Base-by-base conservation (phyloP, 148 eudicot genomes). In the Camellia granthamiana region DNA sequence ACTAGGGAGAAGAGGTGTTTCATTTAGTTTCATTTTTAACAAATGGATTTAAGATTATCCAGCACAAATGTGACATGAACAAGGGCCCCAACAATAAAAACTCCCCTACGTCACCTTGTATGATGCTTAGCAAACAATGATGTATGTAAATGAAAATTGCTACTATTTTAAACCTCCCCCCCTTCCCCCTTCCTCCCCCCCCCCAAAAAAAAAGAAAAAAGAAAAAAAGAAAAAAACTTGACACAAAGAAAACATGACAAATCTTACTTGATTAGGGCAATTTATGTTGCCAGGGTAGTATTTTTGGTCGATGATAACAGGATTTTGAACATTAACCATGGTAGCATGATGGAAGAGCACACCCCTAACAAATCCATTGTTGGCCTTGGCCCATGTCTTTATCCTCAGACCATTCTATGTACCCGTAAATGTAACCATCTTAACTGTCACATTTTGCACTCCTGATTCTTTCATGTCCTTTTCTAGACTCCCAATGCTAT, bases 221-320 rank as follows among this genome's bases (percentile, higher is more conserved):
- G 0, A 23, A 81, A 23, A 23, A 23, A 23, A 23, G 0, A 23
- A 23, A 23, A 23, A 23, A 23, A 74, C 51, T 67, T 52, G 56
- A 81, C 74, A 3, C 83, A 78, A 0, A 79, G 75, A 0, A 19
- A 18, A 42, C 72, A 4, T 68, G 0, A 43, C 11, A 42, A 65
- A 43, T 10, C 8, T 61, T 72, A 80, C 82, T 76, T 80, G 83
- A 14, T n/a, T 13, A 13, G 84, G 84, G 65, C 84, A 82, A 14
- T 65, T 77, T 2, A 23, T 2, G 8, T 72, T 49, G 76, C 46
- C 21, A 4, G 84, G 84, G 52, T 80, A 82, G 55, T 82, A 82
- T 44, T 82, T 69, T 63, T 72, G 77, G 73, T 77, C 80, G 19
- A 82, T 82, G 10, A 82, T 49, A 12, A 82, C 62, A 0, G 84